Base-by-base conservation (phyloP, 768 basidiomycete species). In the Rhodotorula taiwanensis region DNA sequence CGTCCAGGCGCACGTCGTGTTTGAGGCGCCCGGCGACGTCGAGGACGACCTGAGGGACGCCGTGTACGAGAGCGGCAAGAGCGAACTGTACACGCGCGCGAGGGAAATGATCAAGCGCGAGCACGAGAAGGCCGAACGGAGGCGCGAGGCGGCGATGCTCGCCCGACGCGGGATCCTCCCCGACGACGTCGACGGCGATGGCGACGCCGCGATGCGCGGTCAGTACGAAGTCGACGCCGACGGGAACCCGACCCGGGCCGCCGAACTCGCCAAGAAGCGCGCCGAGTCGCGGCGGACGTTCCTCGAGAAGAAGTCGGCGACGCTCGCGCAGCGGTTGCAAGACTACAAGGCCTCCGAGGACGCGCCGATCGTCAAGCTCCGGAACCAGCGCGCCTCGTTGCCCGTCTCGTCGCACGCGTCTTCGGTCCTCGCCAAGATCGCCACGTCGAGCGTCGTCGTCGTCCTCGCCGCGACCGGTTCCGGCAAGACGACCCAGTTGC, bases 401-500 rank as follows among this genome's bases (percentile, higher is more conserved):
- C 93, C 93, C 18, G 86, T 97, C 16, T 84, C 83, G 66, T 80
- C 84, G 23, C 82, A 84, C 64, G 81, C 86, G 3, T 78, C 80
- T 8, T 81, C 86, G 15, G 80, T 95, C 45, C 73, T 94, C 54
- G 73, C 80, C 3, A 84, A 86, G 64, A 84, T 97, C 69, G 77
- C 79, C 25, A 76, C 82, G 34, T 84, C 94, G 75, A 87, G 91
- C 20, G 89, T 95, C 61, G 88, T 88, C 1, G 84, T 94, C 70
- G 84, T 86, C 69, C 87, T 90, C 85, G 89, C 89, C 51, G 83
- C 87, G 11, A 91, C 91, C 4, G 89, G 90, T 41, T 91, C 89
- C 2, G 90, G 92, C 2, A 95, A 95, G 78, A 94, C 90, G 11
- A 95, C 92, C 0, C 93, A 97, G 75, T 83, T 95, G 30, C 93